phyloP scores from a whole-genome alignment of 2,329 filamentous ascomycete species.

The Aspergillus sp. region DNA sequence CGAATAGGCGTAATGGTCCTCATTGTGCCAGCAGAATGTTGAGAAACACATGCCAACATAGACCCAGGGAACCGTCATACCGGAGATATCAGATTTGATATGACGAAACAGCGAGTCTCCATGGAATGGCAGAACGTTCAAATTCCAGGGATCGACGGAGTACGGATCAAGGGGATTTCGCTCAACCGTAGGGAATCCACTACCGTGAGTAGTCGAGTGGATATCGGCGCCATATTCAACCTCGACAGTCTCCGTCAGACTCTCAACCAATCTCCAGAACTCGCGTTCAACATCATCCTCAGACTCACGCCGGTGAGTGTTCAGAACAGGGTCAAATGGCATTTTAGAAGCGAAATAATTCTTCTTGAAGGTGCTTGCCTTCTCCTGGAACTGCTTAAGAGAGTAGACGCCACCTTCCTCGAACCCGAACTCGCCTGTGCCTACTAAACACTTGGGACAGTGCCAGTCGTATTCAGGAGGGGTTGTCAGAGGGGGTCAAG shows the following conservation, averaged over 20 bases:
- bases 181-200: conserved; percentile 92
- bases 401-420: conserved; percentile 96
- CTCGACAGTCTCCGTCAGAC: conserved; percentile 90
- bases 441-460: conserved; percentile 89
- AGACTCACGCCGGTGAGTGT: conserved; percentile 74
- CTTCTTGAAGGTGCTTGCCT: conserved; percentile 91
- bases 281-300: conserved; percentile 96
- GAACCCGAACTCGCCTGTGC: conserved; percentile 94
- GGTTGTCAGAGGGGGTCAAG: conserved; percentile 78
- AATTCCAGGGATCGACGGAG: conserved; percentile 88
- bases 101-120: conserved; percentile 90
- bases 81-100: conserved; percentile 96
- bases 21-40: conserved; percentile 98
- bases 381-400: conserved; percentile 91
- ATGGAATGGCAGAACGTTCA: conserved; percentile 87
- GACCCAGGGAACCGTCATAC: conserved; percentile 98
- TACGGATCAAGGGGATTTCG: conserved; percentile 83
- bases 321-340: conserved; percentile 78
- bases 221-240: conserved; percentile 98
- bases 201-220: conserved; percentile 95
- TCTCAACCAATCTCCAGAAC: conserved; percentile 93
- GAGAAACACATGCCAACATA: conserved; percentile 99
- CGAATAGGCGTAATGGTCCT: conserved; percentile 96
- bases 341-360: conserved; percentile 88
- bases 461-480: conserved; percentile 90